phyloP scores from a whole-genome alignment of 177 flowering plant genomes.

The Vitis hybrid region DNA sequence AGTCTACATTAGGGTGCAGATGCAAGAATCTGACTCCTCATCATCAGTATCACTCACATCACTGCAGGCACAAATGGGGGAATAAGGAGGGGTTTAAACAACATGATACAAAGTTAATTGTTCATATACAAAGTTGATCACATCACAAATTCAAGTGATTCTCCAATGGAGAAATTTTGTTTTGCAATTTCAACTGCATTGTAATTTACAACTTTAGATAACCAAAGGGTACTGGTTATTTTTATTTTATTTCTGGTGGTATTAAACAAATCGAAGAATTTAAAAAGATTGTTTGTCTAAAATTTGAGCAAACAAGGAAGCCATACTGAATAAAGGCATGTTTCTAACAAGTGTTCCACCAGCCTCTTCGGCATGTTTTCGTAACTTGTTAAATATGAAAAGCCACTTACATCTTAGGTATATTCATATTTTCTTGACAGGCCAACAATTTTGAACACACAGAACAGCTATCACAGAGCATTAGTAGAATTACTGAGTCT shows the following conservation, averaged over 20 bases:
- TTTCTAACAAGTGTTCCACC: background rate
- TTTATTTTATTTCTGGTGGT: background rate
- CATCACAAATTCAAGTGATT: background rate
- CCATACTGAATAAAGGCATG: too few relatives aligned
- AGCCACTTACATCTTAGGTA: too few relatives aligned
- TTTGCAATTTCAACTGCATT: too few relatives aligned
- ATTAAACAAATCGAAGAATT: background rate
- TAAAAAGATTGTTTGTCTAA: background rate
- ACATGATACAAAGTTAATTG: background rate
- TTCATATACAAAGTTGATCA: background rate
- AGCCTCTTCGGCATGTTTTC: too few relatives aligned
- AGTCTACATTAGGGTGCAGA: slow-evolving; percentile 80
- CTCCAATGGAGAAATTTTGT: background rate
- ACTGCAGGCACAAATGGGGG: slow-evolving; percentile 37
- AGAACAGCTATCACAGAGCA: too few relatives aligned
- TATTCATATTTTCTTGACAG: too few relatives aligned
- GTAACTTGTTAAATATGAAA: too few relatives aligned
- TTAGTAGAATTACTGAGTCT: too few relatives aligned
- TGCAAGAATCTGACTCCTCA: slow-evolving; percentile 84
- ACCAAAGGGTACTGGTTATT: background rate
- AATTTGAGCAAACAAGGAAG: too few relatives aligned
- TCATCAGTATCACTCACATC: slow-evolving; percentile 81
- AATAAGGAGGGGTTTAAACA: background rate
- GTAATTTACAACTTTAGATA: background rate
- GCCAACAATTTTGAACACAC: too few relatives aligned